Percentiles rank a stretch among this genome's conserved stretches.
Conservation (phyloP, 2,329 filamentous ascomycete genomes). For the Xylaria multiplex region DNA sequence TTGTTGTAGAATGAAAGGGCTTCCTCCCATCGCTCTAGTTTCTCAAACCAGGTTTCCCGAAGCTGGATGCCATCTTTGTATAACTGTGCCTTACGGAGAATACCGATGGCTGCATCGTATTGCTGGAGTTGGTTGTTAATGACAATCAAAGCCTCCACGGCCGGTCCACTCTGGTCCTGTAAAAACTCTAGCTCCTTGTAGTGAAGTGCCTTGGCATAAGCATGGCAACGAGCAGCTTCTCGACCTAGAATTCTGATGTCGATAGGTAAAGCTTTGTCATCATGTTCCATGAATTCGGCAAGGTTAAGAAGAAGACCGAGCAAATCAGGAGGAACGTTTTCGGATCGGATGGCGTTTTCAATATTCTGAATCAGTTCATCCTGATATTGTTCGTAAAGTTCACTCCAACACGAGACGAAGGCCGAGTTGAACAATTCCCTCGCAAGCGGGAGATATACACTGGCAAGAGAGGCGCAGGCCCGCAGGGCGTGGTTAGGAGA, state of each 20-base stretch:
- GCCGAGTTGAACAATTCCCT: constrained; percentile 97
- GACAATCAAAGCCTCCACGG: constrained; percentile 95
- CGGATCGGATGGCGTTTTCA: constrained; percentile 92
- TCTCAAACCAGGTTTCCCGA: constrained; percentile 99
- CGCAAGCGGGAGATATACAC: constrained; percentile 89
- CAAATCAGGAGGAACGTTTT: constrained; percentile 95
- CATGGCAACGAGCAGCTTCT: constrained; percentile 95
- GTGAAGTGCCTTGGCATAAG: constrained; percentile 96
- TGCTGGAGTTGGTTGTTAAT: constrained; percentile 99
- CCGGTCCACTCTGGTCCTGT: constrained; percentile 93
- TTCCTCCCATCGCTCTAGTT: constrained; percentile 97
- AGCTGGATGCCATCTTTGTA: constrained; percentile 94
- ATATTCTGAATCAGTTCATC: constrained; percentile 96
- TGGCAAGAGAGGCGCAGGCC: constrained; percentile 90
- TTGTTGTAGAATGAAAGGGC: constrained; percentile 91
- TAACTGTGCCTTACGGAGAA: constrained; percentile 92
- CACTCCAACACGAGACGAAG: constrained; percentile 98
- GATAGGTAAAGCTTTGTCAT: constrained; percentile 97
- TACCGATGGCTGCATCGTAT: constrained; percentile 97
- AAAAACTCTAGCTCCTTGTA: constrained; percentile 99
- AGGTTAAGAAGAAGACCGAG: constrained; percentile 93
- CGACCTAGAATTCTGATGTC: constrained; percentile 94
- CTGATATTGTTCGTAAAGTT: constrained; percentile 95
- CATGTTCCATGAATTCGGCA: constrained; percentile 99
- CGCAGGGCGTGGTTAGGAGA: constrained; percentile 95